Conservation (phyloP, 2,329 filamentous ascomycete genomes). For the Westerdykella aurantiaca region DNA sequence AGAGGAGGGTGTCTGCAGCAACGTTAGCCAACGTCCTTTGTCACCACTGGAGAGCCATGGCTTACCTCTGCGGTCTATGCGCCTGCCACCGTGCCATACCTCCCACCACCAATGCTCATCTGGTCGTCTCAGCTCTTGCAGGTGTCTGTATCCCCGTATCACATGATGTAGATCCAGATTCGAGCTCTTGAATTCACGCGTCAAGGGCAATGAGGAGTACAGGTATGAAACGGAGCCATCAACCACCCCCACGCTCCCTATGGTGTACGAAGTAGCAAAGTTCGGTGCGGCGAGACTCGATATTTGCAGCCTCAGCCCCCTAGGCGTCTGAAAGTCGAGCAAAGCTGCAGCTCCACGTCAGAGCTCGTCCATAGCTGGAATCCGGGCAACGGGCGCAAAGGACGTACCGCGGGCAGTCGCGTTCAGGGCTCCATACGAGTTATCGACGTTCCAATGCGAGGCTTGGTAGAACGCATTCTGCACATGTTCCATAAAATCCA, state of each 20-base stretch:
- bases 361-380: conserved; percentile 1
- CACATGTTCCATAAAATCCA: conserved; percentile 97
- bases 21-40: conserved; percentile 14
- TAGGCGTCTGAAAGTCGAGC: conserved; percentile 81
- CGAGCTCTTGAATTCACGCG: conserved; percentile 62
- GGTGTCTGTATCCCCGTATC: conserved; percentile 74
- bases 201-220: conserved; percentile 79
- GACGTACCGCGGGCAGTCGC: conserved; percentile 69
- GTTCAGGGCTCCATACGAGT: conserved; percentile 83
- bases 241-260: conserved; percentile 83
- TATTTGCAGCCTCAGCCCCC: conserved; percentile 76
- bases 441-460: conserved; percentile 85
- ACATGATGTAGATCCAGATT: conserved; percentile 70
- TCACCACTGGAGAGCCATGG: conserved; percentile 3
- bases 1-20: conserved; percentile 56
- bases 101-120: conserved; percentile 50
- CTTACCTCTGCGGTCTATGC: conserved; percentile 46
- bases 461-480: conserved; percentile 83
- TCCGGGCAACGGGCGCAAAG: conserved; percentile 6
- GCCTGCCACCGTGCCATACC: conserved; percentile 47
- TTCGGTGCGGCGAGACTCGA: conserved; percentile 88
- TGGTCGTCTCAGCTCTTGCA: conserved; percentile 58
- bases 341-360: conserved; percentile 53
- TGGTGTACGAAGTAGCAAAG: conserved; percentile 88
- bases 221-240: conserved; percentile 97